phyloP scores from a whole-genome alignment of 108 stramenopile species.

The Skeletonema grethae region DNA sequence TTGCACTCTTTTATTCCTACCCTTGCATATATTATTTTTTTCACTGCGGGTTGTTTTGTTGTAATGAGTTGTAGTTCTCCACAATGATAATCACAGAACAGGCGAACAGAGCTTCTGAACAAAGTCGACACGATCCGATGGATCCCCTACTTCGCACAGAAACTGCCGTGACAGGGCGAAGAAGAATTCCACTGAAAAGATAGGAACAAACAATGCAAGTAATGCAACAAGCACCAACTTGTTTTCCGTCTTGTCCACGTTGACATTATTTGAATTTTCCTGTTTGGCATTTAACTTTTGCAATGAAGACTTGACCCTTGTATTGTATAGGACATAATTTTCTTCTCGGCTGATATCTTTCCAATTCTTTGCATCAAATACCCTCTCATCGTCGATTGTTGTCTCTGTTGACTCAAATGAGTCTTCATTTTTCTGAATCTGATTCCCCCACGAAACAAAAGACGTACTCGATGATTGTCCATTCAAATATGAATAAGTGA shows the following conservation, averaged over 20 bases:
- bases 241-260: conserved; percentile 43
- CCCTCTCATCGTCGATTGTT: neutral
- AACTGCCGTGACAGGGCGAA: conserved; percentile 74
- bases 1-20: neutral
- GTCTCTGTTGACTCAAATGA: neutral
- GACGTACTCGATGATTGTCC: conserved; percentile 36
- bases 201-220: conserved; percentile 70
- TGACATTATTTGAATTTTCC: neutral
- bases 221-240: conserved; percentile 52
- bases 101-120: conserved; percentile 26
- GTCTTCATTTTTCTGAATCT: neutral
- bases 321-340: conserved; percentile 75
- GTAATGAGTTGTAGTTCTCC: neutral
- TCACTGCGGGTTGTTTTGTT: neutral
- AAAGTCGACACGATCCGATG: neutral
- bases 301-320: conserved; percentile 28
- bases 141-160: conserved; percentile 51
- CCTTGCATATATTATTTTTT: too few species aligned
- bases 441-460: conserved; percentile 36
- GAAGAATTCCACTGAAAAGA: conserved; percentile 78
- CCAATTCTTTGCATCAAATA: conserved; percentile 58
- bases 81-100: neutral
- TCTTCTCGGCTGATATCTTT: conserved; percentile 74
- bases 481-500: conserved; percentile 43
- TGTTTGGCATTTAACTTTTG: conserved; percentile 11